Evolutionary conservation across 2,329 filamentous ascomycete species (phyloP).

Genomic region (Westerdykella ornata): DNA sequence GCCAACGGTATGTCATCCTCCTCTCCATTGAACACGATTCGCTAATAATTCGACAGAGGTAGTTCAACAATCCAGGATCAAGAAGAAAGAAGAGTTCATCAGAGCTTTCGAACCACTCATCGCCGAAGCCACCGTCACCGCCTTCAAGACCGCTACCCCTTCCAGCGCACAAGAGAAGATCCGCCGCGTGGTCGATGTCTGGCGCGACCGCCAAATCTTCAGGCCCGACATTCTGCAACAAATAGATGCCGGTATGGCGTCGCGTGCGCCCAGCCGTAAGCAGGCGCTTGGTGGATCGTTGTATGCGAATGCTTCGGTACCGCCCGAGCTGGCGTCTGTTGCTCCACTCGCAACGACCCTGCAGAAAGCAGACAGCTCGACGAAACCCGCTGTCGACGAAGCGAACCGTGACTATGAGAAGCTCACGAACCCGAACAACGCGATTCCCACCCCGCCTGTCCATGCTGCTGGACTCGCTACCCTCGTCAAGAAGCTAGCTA

Average conservation of each 20-base stretch:
- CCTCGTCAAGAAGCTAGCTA: slow-evolving; percentile 81
- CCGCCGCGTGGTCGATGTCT: slow-evolving; percentile 85
- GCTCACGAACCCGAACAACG: slow-evolving; percentile 62
- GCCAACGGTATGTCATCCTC: slow-evolving; percentile 66
- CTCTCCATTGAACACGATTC: neutral
- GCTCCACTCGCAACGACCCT: slow-evolving; percentile 66
- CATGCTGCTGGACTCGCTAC: slow-evolving; percentile 85
- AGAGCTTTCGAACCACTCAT: slow-evolving; percentile 86
- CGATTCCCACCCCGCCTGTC: slow-evolving; percentile 74
- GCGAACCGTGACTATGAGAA: slow-evolving; percentile 81
- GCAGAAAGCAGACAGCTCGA: slow-evolving; percentile 62
- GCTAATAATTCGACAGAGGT: slow-evolving; percentile 58
- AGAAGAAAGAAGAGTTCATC: slow-evolving; percentile 87
- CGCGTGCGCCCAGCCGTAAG: slow-evolving; percentile 54
- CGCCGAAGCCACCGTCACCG: slow-evolving; percentile 79
- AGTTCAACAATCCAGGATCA: slow-evolving; percentile 88
- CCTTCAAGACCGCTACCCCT: slow-evolving; percentile 76
- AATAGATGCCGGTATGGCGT: slow-evolving; percentile 67
- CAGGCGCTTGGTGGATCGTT: slow-evolving; percentile 61
- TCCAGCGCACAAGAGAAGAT: slow-evolving; percentile 83
- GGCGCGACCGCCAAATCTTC: slow-evolving; percentile 82
- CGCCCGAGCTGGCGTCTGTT: slow-evolving; percentile 70
- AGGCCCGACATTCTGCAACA: slow-evolving; percentile 70
- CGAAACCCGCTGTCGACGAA: slow-evolving; percentile 59
- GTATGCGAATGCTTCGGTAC: slow-evolving; percentile 58